Evolutionary conservation across 2,329 filamentous ascomycete genomes (phyloP).

Genomic region (Cladobotryum protrusum): DNA sequence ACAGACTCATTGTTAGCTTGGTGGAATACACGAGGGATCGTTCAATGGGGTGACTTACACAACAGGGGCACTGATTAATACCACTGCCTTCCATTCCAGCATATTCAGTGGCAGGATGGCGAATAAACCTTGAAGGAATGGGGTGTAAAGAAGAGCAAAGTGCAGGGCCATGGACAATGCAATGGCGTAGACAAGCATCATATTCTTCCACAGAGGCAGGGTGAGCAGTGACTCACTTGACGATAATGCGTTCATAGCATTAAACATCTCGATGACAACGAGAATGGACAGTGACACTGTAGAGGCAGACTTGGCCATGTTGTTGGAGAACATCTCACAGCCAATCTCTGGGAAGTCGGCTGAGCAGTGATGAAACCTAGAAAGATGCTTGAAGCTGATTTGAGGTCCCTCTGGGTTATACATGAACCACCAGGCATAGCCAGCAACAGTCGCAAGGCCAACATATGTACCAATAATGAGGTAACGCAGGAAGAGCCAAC

Average conservation of each 20-base stretch:
- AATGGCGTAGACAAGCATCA: slow-evolving; percentile 96
- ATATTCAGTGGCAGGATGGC: slow-evolving; percentile 81
- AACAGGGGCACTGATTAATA: slow-evolving; percentile 83
- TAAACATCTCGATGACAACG: slow-evolving; percentile 98
- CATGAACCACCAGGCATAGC: slow-evolving; percentile 99
- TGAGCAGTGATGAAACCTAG: slow-evolving; percentile 91
- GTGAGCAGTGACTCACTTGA: slow-evolving; percentile 92
- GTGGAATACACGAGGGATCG: neutral
- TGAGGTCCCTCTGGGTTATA: slow-evolving; percentile 85
- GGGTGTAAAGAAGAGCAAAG: slow-evolving; percentile 88
- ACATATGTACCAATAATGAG: slow-evolving; percentile 95
- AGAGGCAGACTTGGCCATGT: slow-evolving; percentile 81
- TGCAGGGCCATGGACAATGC: slow-evolving; percentile 87
- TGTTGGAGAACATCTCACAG: slow-evolving; percentile 84
- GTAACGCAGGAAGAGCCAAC: slow-evolving; percentile 97
- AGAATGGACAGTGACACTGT: slow-evolving; percentile 88
- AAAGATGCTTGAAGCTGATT: slow-evolving; percentile 82
- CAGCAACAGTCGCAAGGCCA: slow-evolving; percentile 86
- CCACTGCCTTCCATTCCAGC: slow-evolving; percentile 87
- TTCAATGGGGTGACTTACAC: slow-evolving; percentile 56
- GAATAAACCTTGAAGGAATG: slow-evolving; percentile 82
- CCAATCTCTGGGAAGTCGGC: slow-evolving; percentile 81
- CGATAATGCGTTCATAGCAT: slow-evolving; percentile 95
- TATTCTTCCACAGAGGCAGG: slow-evolving; percentile 94
- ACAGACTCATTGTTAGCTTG: slow-evolving; percentile 17